Evolutionary conservation across 768 basidiomycete species (phyloP).

Genomic region (Rickenella mellea): DNA sequence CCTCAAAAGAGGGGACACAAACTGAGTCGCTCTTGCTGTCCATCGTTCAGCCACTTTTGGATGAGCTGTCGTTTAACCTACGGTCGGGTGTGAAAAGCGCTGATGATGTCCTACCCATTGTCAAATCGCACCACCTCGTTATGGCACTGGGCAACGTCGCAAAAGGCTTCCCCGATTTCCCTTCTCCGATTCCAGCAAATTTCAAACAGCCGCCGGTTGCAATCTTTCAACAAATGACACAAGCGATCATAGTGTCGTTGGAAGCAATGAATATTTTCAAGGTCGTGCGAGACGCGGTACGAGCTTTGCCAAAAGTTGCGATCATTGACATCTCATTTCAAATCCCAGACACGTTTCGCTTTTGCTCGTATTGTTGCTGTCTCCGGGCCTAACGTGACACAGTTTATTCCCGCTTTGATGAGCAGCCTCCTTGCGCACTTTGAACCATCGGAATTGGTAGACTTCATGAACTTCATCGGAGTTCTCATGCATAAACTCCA

Average conservation of each 20-base stretch:
- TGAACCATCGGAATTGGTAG: constrained; percentile 84
- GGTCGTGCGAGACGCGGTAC: constrained; percentile 85
- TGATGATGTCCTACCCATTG: constrained; percentile 66
- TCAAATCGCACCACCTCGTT: constrained; percentile 85
- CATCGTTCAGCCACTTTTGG: constrained; percentile 73
- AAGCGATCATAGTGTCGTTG: constrained; percentile 78
- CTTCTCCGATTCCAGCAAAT: constrained; percentile 54
- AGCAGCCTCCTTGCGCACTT: constrained; percentile 84
- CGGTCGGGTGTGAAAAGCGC: constrained; percentile 43
- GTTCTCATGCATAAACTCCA: constrained; percentile 86
- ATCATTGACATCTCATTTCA: constrained; percentile 1
- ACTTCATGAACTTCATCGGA: constrained; percentile 93
- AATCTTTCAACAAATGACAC: constrained; percentile 77
- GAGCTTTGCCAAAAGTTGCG: constrained; percentile 15
- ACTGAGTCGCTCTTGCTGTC: constrained; percentile 64
- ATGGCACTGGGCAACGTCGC: constrained; percentile 92
- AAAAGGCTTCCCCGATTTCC: constrained; percentile 93
- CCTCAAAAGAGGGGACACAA: constrained; percentile 55
- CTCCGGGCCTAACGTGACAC: constrained; percentile 77
- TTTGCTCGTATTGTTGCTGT: constrained; percentile 90
- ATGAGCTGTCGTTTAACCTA: constrained; percentile 52
- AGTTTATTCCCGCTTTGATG: constrained; percentile 85
- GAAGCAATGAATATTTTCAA: constrained; percentile 83
- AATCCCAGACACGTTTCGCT: constrained; percentile 75
- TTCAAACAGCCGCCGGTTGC: constrained; percentile 64